Base-by-base conservation (phyloP, 768 basidiomycete species). In the Lentinula detonsa region DNA sequence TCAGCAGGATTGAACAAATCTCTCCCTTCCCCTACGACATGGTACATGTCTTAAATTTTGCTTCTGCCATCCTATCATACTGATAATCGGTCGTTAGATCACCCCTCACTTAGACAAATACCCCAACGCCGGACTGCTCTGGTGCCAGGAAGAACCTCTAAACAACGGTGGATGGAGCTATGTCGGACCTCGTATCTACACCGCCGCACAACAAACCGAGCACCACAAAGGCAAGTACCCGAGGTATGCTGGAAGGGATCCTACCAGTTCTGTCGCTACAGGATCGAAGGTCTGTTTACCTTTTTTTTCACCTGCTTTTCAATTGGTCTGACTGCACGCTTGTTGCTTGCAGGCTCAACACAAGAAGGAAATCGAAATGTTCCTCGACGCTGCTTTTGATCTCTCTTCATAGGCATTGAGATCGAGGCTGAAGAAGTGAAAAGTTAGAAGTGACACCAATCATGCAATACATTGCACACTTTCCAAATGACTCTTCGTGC, bases 111-210 rank as follows among this genome's bases (percentile, higher is more conserved):
- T 99, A 39, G 97, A 99, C 79, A 86, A 87, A 74, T 98, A 97
- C 78, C 93, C 96, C 68, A 96, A 98, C 71, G 94, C 96, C 39
- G 90, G 90, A 65, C 72, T 96, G 42, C 78, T 94, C 50, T 98
- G 96, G 95, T 93, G 90, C 69, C 95, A 97, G 82, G 95, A 97
- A 76, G 94, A 98, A 74, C 96, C 97, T 15, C 76, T 98, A 66
- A 99, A 99, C 80, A 95, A 94, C 68, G 97, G 97, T 65, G 87
- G 93, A 1, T 99, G 97, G 97, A 92, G 90, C 45, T 97, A 99
- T 70, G 86, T 97, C 62, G 95, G 91, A 28, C 91, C 95, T 50
- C 86, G 95, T 59, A 87, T 98, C 69, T 87, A 90, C 72, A 98
- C 96, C 49, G 94, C 96, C n/a, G 88, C 91, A 51, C 86, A 88